Evolutionary conservation across 495 filamentous ascomycete species (phyloP).

Genomic region (Polyplosphaeria fusca): DNA sequence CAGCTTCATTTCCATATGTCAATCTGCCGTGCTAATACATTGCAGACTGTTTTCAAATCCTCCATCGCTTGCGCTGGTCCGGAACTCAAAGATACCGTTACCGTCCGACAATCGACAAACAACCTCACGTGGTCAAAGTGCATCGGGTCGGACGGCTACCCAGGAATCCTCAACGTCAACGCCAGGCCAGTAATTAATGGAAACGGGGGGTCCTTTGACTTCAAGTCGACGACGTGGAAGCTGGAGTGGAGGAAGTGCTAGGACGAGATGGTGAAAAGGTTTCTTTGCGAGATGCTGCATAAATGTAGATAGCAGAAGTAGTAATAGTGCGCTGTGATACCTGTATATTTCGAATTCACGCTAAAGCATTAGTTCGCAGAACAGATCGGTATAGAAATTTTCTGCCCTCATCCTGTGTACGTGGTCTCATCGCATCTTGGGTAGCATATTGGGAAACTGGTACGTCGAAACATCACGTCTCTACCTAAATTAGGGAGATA

Average conservation of each 20-base stretch:
- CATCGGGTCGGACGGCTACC: constrained; percentile 12
- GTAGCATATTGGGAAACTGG: too few species aligned
- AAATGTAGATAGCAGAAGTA: too few species aligned
- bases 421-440: too few species aligned
- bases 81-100: constrained; percentile 8
- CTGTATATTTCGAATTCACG: too few species aligned
- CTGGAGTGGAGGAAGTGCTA: constrained; percentile 27
- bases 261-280: neutral
- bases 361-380: too few species aligned
- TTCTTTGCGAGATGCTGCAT: too few species aligned
- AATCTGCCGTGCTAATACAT: neutral
- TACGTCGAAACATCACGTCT: too few species aligned
- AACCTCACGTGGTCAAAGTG: constrained; percentile 19
- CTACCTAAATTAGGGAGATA: too few species aligned
- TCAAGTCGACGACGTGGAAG: constrained; percentile 16
- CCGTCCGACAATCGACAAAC: neutral
- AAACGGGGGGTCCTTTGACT: constrained; percentile 3
- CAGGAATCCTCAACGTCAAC: constrained; percentile 28
- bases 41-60: neutral
- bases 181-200: constrained; percentile 17
- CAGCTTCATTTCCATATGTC: neutral
- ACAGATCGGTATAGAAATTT: too few species aligned
- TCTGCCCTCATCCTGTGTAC: too few species aligned
- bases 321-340: too few species aligned
- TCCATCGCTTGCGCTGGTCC: constrained; percentile 3